These are phyloP conservation scores for Zalaria sp. DNA, from an alignment of 2,329 filamentous ascomycete species.

Conservation along the genomic window DNA sequence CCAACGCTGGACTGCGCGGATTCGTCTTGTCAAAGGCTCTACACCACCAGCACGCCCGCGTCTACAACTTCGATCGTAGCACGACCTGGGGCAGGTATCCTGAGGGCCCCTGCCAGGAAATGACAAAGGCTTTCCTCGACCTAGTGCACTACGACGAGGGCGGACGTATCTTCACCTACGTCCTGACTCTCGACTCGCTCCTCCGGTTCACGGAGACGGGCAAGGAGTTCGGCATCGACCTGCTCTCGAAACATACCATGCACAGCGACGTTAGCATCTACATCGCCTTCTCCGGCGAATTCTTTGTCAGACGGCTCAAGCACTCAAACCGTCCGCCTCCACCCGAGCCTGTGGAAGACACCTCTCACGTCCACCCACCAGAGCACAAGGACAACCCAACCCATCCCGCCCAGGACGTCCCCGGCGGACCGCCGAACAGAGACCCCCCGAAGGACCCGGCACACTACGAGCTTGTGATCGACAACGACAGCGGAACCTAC, in stretches of 20 bases:
- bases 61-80: conserved; percentile 74
- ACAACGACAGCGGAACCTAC: conserved; percentile 92
- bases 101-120: conserved; percentile 47
- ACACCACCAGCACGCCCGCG: conserved; percentile 75
- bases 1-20: conserved; percentile 60
- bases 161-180: conserved; percentile 79
- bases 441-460: conserved; percentile 37
- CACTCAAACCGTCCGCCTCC: conserved; percentile 25
- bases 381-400: conserved; percentile 9
- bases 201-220: conserved; percentile 91
- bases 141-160: conserved; percentile 79
- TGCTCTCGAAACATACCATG: conserved; percentile 93
- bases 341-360: conserved; percentile 31
- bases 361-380: conserved; percentile 27
- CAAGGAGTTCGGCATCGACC: conserved; percentile 86
- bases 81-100: conserved; percentile 59
- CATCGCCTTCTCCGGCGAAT: conserved; percentile 85
- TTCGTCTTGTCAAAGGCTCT: conserved; percentile 70
- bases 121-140: conserved; percentile 69
- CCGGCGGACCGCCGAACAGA: conserved; percentile 27
- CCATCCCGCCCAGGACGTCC: conserved; percentile 38
- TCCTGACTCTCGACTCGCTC: conserved; percentile 73
- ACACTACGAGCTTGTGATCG: conserved; percentile 76
- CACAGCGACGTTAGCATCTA: conserved; percentile 86
- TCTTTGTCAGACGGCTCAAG: conserved; percentile 65